Evolutionary conservation across 345 rosid species (phyloP), one percentile per base, ranked within the genome.

Genomic region (Melaleuca quinquenervia): DNA sequence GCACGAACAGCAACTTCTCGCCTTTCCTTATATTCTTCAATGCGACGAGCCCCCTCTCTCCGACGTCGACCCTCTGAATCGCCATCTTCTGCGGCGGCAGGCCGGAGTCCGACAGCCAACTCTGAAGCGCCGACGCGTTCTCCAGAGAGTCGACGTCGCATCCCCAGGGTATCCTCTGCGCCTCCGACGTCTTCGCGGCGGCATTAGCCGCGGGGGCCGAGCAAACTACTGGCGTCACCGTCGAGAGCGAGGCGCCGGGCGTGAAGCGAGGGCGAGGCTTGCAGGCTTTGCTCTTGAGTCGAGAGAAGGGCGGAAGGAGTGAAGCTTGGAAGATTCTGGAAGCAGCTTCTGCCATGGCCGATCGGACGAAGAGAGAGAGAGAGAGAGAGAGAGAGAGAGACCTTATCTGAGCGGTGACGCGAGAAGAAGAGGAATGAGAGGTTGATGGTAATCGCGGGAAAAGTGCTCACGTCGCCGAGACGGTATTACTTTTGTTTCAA

Each of bases 31-130:
- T 89, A 82, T 93, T 96, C 90, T 94, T 94, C 85, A 94, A 89
- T 64, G 98, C 99, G 74, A 96, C 98, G 76, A 95, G 90, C 54
- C 99, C 98, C 86, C 99, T 90, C 90, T 97, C 99, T 16, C 98
- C 98, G 22, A 97, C 92, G 50, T 94, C 94, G 82, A 97, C 99
- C 86, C 84, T 91, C 86, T 95, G 90, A 44, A 97, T 94, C 18
- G 89, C 91, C 99, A 96, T 96, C 87, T 96, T 97, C 92, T 96
- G 99, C 0, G 91, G 92, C 60, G 99, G 98, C 26, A 96, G 91
- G 6, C 99, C 99, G 7, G 94, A 94, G 26, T 90, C 94, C 44
- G 96, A 92, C 85, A 97, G 92, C 98, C 98, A 96, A 55, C 89
- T 91, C 88, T 95, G 96, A 50, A 97, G 94, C 22, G 91, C 94